A percentile compares a stretch with the other conserved stretches of the same genome.
phyloP scores from a whole-genome alignment of 768 basidiomycete species.

The Cyclocybe cylindracea region DNA sequence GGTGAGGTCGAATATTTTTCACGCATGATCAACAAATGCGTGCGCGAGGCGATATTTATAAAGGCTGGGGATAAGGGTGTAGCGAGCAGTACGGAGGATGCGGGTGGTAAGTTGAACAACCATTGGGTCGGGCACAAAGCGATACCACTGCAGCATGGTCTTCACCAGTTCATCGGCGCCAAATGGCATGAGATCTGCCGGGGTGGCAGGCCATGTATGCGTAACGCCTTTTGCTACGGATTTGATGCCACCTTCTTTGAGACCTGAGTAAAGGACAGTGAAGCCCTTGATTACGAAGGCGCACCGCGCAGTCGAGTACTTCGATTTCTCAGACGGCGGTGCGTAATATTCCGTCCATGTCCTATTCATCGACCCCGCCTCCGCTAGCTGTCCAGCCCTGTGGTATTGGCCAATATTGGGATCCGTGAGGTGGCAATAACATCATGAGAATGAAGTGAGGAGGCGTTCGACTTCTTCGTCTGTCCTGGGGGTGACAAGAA shows the following conservation, averaged over 20 bases:
- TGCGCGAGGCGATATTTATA: not conserved
- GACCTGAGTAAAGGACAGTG: too few relatives aligned
- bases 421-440: too few relatives aligned
- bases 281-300: too few relatives aligned
- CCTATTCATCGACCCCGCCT: too few relatives aligned
- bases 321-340: too few relatives aligned
- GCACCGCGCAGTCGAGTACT: too few relatives aligned
- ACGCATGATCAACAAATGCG: not conserved
- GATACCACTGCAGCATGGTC: conserved; percentile 3
- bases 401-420: too few relatives aligned
- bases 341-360: too few relatives aligned
- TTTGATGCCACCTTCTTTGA: not conserved
- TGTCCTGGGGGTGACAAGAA: too few relatives aligned
- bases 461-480: too few relatives aligned
- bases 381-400: too few relatives aligned
- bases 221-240: not conserved
- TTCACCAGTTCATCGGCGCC: conserved; percentile 1
- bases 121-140: not conserved
- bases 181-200: conserved; percentile 4
- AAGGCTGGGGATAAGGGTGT: not conserved
- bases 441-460: too few relatives aligned
- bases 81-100: not conserved
- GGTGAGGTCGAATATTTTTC: not conserved
- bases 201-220: not conserved
- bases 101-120: not conserved